These are phyloP conservation scores for Dendrocalamus latiflorus DNA, from an alignment of 202 grass and related monocot species.

Conservation along the genomic window DNA sequence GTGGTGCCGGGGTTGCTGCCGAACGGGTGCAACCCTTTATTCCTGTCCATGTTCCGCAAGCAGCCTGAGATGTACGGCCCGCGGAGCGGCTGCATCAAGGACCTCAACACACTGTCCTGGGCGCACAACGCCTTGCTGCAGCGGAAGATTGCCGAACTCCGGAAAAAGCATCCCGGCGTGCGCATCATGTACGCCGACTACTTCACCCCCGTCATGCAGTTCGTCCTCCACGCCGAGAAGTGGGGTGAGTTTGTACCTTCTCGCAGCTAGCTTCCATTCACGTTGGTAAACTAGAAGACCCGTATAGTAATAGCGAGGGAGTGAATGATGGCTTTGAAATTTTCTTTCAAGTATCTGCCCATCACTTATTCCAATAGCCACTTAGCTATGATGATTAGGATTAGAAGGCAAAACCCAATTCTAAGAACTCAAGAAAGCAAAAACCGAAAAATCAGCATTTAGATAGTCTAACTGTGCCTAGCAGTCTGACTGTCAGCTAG, in stretches of 20 bases:
- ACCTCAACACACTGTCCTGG: slow-evolving; percentile 52
- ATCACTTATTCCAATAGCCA: too few relatives aligned
- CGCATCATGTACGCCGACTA: slow-evolving; percentile 68
- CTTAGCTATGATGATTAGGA: too few relatives aligned
- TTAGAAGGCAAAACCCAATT: too few relatives aligned
- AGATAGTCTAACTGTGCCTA: too few relatives aligned
- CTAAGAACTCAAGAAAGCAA: too few relatives aligned
- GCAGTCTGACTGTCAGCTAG: too few relatives aligned
- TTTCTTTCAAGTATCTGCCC: too few relatives aligned
- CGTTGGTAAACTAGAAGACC: too few relatives aligned
- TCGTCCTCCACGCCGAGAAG: slow-evolving; percentile 58
- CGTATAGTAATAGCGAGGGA: too few relatives aligned
- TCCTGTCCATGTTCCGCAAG: slow-evolving; percentile 50
- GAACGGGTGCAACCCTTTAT: slow-evolving; percentile 39
- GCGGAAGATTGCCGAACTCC: slow-evolving; percentile 38
- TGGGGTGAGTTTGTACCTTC: not conserved
- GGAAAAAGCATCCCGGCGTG: slow-evolving; percentile 29
- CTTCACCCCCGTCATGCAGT: slow-evolving; percentile 57
- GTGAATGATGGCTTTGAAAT: too few relatives aligned
- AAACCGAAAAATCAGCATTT: too few relatives aligned
- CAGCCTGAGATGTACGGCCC: slow-evolving; percentile 26
- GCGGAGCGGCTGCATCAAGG: slow-evolving; percentile 52
- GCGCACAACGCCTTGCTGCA: slow-evolving; percentile 55
- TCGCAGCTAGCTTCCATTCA: too few relatives aligned
- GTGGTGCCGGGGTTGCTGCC: slow-evolving; percentile 62